Conservation (phyloP, 2,329 filamentous ascomycete species). For the Coniochaeta sp. region DNA sequence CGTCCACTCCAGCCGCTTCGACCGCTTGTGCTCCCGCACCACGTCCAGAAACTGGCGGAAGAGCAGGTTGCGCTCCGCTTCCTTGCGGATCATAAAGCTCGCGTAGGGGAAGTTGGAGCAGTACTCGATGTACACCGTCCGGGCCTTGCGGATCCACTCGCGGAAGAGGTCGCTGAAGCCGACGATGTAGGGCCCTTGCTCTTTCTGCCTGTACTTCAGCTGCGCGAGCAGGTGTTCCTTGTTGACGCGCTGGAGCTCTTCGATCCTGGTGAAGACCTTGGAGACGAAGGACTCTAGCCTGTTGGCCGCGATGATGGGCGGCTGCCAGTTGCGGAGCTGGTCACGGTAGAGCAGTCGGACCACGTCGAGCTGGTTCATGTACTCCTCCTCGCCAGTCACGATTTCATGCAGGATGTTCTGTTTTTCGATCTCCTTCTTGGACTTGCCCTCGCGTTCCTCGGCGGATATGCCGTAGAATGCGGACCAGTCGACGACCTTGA, state of each 20-base stretch:
- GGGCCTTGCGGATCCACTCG: conserved; percentile 96
- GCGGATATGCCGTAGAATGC: conserved; percentile 81
- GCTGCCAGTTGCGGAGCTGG: conserved; percentile 63
- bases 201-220: conserved; percentile 92
- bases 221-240: conserved; percentile 88
- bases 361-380: conserved; percentile 83
- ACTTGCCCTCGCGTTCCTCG: conserved; percentile 62
- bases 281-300: conserved; percentile 72
- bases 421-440: conserved; percentile 82
- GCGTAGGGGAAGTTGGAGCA: conserved; percentile 82
- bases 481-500: conserved; percentile 76
- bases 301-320: conserved; percentile 73
- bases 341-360: conserved; percentile 81
- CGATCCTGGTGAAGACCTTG: conserved; percentile 85
- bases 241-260: conserved; percentile 82
- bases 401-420: conserved; percentile 96
- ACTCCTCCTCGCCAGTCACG: conserved; percentile 85
- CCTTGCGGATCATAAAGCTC: conserved; percentile 73
- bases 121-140: conserved; percentile 83
- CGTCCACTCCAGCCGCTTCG: conserved; percentile 83
- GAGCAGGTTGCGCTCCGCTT: conserved; percentile 74
- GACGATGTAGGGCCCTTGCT: conserved; percentile 89
- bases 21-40: conserved; percentile 69
- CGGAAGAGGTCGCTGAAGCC: conserved; percentile 97
- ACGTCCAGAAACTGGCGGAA: conserved; percentile 83